Evolutionary conservation across 2,329 filamentous ascomycete species (phyloP).

Genomic region (Domatiomyces globalis): DNA sequence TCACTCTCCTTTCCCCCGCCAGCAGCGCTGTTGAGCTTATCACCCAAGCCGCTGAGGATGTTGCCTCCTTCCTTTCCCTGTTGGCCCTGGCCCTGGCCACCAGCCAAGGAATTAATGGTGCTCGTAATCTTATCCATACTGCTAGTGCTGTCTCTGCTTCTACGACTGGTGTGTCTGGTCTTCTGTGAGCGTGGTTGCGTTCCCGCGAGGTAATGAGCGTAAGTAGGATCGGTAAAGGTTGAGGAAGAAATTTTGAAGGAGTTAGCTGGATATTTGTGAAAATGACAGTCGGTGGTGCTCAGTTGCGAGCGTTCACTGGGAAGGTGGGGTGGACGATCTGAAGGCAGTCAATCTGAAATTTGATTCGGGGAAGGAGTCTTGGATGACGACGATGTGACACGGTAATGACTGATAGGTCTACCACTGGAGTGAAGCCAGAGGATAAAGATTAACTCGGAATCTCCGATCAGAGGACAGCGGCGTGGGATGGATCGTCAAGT

Average conservation of each 20-base stretch:
- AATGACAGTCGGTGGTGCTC: not conserved
- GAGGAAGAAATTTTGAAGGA: not conserved
- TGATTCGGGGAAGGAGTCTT: not conserved
- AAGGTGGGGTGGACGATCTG: not conserved
- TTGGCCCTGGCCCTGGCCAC: slow-evolving; percentile 9
- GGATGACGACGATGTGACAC: not conserved
- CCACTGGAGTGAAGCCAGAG: not conserved
- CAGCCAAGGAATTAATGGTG: slow-evolving; percentile 14
- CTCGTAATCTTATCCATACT: slow-evolving; percentile 17
- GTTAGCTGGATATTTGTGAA: not conserved
- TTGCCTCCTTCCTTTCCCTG: slow-evolving; percentile 25
- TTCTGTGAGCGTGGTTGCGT: not conserved
- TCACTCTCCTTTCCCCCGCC: slow-evolving; percentile 62
- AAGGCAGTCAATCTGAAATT: not conserved
- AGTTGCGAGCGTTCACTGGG: not conserved
- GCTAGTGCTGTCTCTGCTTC: not conserved
- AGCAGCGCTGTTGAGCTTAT: slow-evolving; percentile 57
- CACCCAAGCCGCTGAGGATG: slow-evolving; percentile 44
- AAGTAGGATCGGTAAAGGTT: not conserved
- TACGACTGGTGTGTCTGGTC: not conserved
- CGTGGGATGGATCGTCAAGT: not conserved
- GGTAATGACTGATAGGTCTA: not conserved
- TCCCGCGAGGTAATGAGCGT: not conserved
- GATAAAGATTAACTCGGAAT: not conserved
- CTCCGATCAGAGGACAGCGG: not conserved